Evolutionary conservation across 164 flowering plant genomes (phyloP).

Genomic region (Cinnamomum micranthum): DNA sequence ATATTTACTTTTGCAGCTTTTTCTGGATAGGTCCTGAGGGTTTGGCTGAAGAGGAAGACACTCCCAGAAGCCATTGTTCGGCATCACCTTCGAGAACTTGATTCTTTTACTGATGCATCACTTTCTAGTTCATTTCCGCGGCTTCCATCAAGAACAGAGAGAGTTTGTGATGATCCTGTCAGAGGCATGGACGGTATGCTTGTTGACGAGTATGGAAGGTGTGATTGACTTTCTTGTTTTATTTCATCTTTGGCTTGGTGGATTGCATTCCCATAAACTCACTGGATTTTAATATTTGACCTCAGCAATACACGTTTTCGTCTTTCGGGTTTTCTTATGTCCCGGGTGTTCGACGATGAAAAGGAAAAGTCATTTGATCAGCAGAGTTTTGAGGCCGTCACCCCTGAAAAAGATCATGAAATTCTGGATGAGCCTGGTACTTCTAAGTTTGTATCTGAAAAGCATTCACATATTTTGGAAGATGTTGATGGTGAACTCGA

Average conservation of each 20-base stretch:
- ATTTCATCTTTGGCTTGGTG: neutral
- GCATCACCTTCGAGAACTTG: constrained; percentile 77
- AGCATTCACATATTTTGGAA: constrained; percentile 75
- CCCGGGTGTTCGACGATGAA: constrained; percentile 73
- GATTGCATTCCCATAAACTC: neutral
- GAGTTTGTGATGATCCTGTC: constrained; percentile 84
- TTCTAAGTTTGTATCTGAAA: constrained; percentile 30
- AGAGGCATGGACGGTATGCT: constrained; percentile 95
- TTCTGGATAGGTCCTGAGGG: constrained; percentile 67
- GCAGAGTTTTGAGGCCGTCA: constrained; percentile 80
- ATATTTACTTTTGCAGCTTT: neutral
- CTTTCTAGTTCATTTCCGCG: constrained; percentile 47
- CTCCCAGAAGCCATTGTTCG: constrained; percentile 75
- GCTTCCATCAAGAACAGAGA: constrained; percentile 65
- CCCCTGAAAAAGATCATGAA: constrained; percentile 64
- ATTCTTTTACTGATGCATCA: constrained; percentile 41
- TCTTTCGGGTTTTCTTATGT: constrained; percentile 83
- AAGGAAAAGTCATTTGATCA: constrained; percentile 78
- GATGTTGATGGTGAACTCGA: constrained; percentile 99
- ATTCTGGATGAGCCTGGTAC: constrained; percentile 33
- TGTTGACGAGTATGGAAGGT: constrained; percentile 99
- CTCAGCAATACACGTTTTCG: constrained; percentile 91
- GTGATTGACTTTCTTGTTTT: constrained; percentile 5
- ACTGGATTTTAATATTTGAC: constrained; percentile 14
- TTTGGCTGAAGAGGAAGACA: constrained; percentile 83